Base-by-base conservation (phyloP, 345 rosid genomes). In the Adansonia digitata region DNA sequence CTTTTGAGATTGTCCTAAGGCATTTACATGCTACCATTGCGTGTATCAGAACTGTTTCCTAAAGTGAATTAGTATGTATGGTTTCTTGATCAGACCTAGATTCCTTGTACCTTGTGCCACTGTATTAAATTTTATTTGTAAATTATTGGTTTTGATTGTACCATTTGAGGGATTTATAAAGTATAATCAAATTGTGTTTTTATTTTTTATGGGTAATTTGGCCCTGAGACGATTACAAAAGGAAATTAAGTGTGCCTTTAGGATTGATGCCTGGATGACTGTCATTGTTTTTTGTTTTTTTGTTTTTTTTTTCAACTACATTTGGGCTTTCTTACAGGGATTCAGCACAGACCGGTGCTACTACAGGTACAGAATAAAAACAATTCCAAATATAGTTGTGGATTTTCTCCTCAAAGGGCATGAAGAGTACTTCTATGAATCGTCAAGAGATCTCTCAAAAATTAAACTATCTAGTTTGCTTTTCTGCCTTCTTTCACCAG, bases 271-370 rank as follows among this genome's bases (percentile, higher is more conserved):
- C 22, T 5, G 5, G 13, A n/a, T 22, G 49, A 12, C 34, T 65
- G 22, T 43, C 52, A 2, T 43, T 24, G 12, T 13, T 5, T 60
- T n/a, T n/a, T n/a, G n/a, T n/a, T n/a, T n/a, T n/a, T n/a, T n/a
- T n/a, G n/a, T n/a, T n/a, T n/a, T n/a, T n/a, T n/a, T 37, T 48
- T 26, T 7, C 53, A 40, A 62, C 56, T 40, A 18, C 29, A 26
- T 48, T 5, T 51, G n/a, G n/a, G 71, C 72, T 74, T 81, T 49
- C 65, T 39, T 74, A 77, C 82, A 89, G 94, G 89, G 89, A 86
- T 64, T 63, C 86, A 2, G 82, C 81, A 49, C 90, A 83, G 79
- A 75, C 85, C 20, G 91, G 86, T 70, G 85, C 81, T 51, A 72
- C 86, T 52, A 53, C 93, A 81, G 93, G 91, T 89, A 84, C 72